A percentile compares a stretch with the other conserved stretches of the same genome.
Evolutionary conservation across 1,284 basidiomycete genomes (phyloP).

Genomic region (Porodaedalea pini): DNA sequence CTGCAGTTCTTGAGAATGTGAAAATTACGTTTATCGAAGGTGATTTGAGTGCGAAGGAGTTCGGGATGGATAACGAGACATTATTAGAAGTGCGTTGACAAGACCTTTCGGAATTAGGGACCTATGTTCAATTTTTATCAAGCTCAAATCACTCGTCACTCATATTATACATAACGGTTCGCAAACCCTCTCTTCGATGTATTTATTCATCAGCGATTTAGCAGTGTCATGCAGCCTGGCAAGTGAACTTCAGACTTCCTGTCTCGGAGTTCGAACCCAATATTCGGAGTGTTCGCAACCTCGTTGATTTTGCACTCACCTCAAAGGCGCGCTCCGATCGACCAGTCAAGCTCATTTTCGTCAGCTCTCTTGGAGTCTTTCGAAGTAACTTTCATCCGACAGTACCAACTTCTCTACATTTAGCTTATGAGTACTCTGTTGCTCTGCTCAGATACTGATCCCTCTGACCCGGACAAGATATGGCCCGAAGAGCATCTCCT

Average conservation of each 20-base stretch:
- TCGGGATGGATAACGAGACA: neutral
- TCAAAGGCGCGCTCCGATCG: slow-evolving; percentile 21
- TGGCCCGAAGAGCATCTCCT: slow-evolving; percentile 4
- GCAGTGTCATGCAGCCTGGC: slow-evolving; percentile 34
- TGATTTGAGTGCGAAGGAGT: slow-evolving; percentile 20
- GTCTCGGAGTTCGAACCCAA: slow-evolving; percentile 35
- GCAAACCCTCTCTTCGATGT: neutral
- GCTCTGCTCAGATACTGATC: neutral
- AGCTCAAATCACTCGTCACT: slow-evolving; percentile 26
- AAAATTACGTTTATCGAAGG: slow-evolving; percentile 29
- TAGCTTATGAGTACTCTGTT: neutral
- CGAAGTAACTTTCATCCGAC: slow-evolving; percentile 1
- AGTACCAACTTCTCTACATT: neutral
- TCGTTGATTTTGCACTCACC: slow-evolving; percentile 27
- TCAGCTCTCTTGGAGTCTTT: slow-evolving; percentile 21
- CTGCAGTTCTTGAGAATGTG: slow-evolving; percentile 7
- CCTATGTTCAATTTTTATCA: too few species aligned
- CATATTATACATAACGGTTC: slow-evolving; percentile 36
- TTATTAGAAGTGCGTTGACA: slow-evolving; percentile 5
- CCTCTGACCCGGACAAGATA: neutral
- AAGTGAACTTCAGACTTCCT: slow-evolving; percentile 39
- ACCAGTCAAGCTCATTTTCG: slow-evolving; percentile 24
- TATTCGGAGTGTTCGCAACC: slow-evolving; percentile 36
- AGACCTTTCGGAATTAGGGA: too few species aligned
- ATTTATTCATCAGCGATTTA: neutral